Base-by-base conservation (phyloP, 768 basidiomycete genomes). In the Phylloporus rhodoxanthus region DNA sequence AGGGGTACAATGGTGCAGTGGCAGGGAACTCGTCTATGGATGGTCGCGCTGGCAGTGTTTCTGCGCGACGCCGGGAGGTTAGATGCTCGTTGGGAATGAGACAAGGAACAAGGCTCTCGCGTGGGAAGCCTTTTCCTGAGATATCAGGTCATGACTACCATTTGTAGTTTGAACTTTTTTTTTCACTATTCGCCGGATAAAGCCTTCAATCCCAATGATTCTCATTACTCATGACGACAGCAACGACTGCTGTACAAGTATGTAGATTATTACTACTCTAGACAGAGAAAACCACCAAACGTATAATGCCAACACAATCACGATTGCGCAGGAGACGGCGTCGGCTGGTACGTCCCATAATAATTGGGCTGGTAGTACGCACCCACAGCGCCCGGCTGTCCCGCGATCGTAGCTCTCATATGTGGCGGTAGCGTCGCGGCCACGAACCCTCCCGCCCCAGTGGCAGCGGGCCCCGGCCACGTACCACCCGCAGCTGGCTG, bases 381-480 rank as follows among this genome's bases (percentile, higher is more conserved):
- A 17, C 50, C 61, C 6, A 61, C 30, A 5, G 55, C 33, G 8
- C 56, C 57, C 10, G 60, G 43, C 47, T 64, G 66, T n/a, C 62
- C 60, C 1, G 57, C 39, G 23, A 54, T 64, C 8, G 56, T 59
- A 11, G 51, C 57, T 29, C 70, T 64, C 60, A 76, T 61, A 49
- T 75, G 74, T 39, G 72, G 64, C 5, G 74, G 74, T n/a, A 75
- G 57, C 30, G 69, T 73, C 19, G 73, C 66, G 1, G 72, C 54
- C 13, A 54, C 57, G 20, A 66, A 68, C 1, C 66, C 60, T 4
- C 63, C 10, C 33, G 56, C 51, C 29, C 43, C 51, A 1, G 63
- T 11, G 19, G 56, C 63, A 11, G 59, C 50, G 8, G 72, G 56
- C 17, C 58, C 53, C 2, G 72, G 36, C 59, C 64, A 65, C 2